Conservation (phyloP, 768 basidiomycete genomes). For the Artomyces pyxidatus region DNA sequence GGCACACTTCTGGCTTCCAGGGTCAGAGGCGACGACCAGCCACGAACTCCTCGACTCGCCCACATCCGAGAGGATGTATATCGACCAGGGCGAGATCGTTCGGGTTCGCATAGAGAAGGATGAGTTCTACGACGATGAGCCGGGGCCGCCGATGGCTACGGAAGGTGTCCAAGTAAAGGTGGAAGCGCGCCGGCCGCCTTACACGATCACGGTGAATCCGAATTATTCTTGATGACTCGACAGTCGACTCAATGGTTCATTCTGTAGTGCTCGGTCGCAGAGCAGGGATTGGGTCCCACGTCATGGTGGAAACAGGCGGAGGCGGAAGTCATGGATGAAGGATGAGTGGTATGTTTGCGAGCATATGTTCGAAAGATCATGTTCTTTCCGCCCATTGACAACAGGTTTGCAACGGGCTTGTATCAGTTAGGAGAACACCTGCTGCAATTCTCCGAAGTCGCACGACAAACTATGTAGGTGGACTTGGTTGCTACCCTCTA, state of each 20-base stretch:
- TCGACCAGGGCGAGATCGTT: conserved; percentile 67
- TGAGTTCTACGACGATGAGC: conserved; percentile 81
- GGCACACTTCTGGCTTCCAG: conserved; percentile 77
- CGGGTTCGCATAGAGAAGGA: conserved; percentile 75
- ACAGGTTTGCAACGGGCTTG: too few relatives aligned
- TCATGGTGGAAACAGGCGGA: conserved; percentile 63
- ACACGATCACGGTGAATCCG: conserved; percentile 55
- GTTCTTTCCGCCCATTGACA: too few relatives aligned
- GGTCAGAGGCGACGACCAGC: conserved; percentile 38
- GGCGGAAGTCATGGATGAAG: conserved; percentile 34
- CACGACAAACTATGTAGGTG: too few relatives aligned
- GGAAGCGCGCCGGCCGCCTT: conserved; percentile 50
- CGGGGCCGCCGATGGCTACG: conserved; percentile 68
- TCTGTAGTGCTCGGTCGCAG: conserved; percentile 67
- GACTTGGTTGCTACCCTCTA: too few relatives aligned
- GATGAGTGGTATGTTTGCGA: conserved; percentile 13
- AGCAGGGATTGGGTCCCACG: conserved; percentile 72
- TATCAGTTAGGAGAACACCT: too few relatives aligned
- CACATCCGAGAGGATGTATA: conserved; percentile 63
- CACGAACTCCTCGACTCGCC: conserved; percentile 67
- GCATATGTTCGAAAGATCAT: too few relatives aligned
- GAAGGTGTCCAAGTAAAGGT: conserved; percentile 56
- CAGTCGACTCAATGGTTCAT: background rate
- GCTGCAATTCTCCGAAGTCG: too few relatives aligned
- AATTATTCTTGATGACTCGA: background rate